Evolutionary conservation across 257 asterid species (phyloP), one percentile per base, ranked within the genome.

Genomic region (Penstemon barbatus): DNA sequence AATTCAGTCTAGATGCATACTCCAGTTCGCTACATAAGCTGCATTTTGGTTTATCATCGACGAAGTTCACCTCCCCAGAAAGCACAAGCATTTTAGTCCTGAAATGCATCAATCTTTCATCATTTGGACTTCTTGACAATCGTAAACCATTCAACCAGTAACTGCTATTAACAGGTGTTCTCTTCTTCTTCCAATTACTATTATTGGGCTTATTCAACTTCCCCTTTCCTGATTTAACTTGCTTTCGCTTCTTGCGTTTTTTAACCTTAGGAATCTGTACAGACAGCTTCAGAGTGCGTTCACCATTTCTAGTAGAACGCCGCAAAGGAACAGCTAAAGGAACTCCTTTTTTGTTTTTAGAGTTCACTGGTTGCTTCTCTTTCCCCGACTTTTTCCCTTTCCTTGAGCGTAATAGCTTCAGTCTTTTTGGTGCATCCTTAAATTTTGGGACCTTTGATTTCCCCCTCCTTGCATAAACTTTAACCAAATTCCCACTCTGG

Each of bases 101-200:
- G 68, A 84, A 85, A 57, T 80, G 85, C 61, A 71, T 53, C 68
- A 78, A 69, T 54, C 85, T 80, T 65, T 78, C 95, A 69, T 89
- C 97, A 63, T 86, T 72, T 64, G 83, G 82, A 78, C 80, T 84
- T 80, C 81, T 81, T 56, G 95, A 86, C 42, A 89, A 68, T 50
- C 65, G 82, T 13, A 92, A 77, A 70, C 98, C 98, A 52, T 92
- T 89, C 68, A 83, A 76, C 98, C 98, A 92, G 81, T 87, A 92
- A 70, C 87, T 79, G 78, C 80, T 82, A 48, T 55, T 63, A 33
- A 73, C 61, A 59, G 82, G 76, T 18, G 85, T 81, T 76, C 96
- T 87, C 80, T 75, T 84, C 83, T 80, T 89, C 81, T 73, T 83
- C 86, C 75, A 78, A 63, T 76, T 70, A 76, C 8, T 40, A 69